Percentiles rank a stretch among this genome's conserved stretches.
phyloP scores from a whole-genome alignment of 441 rosid species.

The Pelargonium citronellum region DNA sequence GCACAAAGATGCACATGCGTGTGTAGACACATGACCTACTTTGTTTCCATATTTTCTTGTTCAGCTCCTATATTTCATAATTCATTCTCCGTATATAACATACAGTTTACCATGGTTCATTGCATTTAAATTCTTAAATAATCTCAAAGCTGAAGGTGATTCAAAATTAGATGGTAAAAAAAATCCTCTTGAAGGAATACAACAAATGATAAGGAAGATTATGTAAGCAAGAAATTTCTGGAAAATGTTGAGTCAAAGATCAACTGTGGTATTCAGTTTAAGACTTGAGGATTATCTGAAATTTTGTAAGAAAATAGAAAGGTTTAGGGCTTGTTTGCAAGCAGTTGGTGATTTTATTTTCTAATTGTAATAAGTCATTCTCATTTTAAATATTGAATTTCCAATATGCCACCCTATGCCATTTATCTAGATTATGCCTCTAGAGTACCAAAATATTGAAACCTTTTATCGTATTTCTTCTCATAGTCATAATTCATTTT shows the following conservation, averaged over 20 bases:
- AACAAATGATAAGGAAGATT: too few relatives aligned
- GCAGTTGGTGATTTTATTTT: background rate
- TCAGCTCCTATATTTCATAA: background rate
- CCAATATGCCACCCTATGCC: too few relatives aligned
- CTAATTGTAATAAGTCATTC: background rate
- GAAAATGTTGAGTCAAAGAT: background rate
- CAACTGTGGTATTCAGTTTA: background rate
- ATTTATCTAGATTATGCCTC: too few relatives aligned
- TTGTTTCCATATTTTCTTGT: too few relatives aligned
- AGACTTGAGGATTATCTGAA: background rate
- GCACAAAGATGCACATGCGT: background rate
- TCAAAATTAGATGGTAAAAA: background rate
- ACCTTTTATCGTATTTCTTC: background rate
- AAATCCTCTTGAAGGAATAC: too few relatives aligned
- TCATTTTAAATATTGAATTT: background rate
- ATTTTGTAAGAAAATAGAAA: background rate
- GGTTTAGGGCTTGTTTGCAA: background rate
- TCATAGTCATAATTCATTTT: background rate
- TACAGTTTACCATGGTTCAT: background rate
- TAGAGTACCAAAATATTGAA: too few relatives aligned
- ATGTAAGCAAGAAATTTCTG: background rate
- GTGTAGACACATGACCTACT: background rate
- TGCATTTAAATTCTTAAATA: background rate
- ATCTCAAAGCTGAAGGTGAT: background rate
- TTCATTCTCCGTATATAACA: background rate